Base-by-base conservation (phyloP, 345 rosid genomes). In the Sonneratia alba region DNA sequence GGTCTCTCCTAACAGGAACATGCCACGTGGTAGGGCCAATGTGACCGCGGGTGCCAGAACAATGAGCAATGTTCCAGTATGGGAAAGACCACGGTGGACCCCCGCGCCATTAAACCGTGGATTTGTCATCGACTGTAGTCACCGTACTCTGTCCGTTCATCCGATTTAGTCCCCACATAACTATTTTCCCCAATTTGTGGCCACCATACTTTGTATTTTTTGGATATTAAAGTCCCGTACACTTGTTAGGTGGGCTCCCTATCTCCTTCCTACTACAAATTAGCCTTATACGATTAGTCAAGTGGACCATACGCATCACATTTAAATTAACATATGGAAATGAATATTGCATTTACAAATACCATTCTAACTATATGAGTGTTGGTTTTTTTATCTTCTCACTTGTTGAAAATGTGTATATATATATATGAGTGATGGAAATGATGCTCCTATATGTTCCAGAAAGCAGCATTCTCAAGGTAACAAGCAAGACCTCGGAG, bases 21-120 rank as follows among this genome's bases (percentile, higher is more conserved):
- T 24, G 70, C 61, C 75, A 65, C 70, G 75, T 72, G 75, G 59
- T 27, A 12, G 66, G 66, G 4, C 37, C 66, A 27, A 62, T 62
- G 66, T 62, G 66, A 62, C 19, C 7, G 37, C 18, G 66, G 42
- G 61, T 32, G 18, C 47, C 68, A 63, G 34, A 57, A 22, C 69
- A 55, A 38, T 65, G 68, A n/a, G 68, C 68, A 63, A 4, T 5
- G 43, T 40, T 71, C 68, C 15, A n/a, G 74, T 71, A 27, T 48
- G 36, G 53, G 37, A 7, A 61, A 59, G 68, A 65, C 75, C 75
- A 48, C n/a, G 22, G 36, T 32, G 22, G 22, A 14, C 38, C 4
- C 36, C 14, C 40, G 27, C 9, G 36, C 36, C 16, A 15, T 27
- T 0, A 2, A 2, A 14, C 16, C 61, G 57, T 22, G 43, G 48